Evolutionary conservation across 1,139 yeast genomes (phyloP).

Genomic region (Magnusiomyces tetraspermus): DNA sequence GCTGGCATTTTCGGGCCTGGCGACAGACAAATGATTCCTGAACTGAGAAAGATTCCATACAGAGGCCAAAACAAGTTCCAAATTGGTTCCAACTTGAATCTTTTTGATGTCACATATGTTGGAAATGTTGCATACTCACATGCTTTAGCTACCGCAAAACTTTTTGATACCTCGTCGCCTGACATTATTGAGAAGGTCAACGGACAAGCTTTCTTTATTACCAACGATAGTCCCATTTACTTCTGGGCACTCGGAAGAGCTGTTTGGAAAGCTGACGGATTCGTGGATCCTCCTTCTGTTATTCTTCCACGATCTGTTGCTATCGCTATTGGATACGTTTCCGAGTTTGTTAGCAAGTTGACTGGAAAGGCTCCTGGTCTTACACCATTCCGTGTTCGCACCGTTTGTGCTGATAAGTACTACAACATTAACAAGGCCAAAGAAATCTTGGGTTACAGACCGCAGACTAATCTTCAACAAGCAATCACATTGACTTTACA

Average conservation of each 20-base stretch:
- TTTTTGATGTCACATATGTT: constrained; percentile 96
- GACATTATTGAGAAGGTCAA: constrained; percentile 42
- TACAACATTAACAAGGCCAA: constrained; percentile 90
- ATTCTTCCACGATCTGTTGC: constrained; percentile 68
- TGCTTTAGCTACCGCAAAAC: constrained; percentile 75
- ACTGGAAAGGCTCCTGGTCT: constrained; percentile 82
- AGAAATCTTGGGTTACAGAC: constrained; percentile 62
- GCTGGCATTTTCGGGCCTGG: constrained; percentile 99
- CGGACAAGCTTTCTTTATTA: constrained; percentile 82
- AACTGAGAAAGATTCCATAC: constrained; percentile 71
- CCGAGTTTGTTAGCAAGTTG: constrained; percentile 61
- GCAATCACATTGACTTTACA: constrained; percentile 75
- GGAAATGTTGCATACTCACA: constrained; percentile 99
- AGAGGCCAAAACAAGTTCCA: constrained; percentile 87
- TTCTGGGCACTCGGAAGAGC: constrained; percentile 97
- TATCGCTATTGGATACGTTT: constrained; percentile 65
- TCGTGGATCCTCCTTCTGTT: constrained; percentile 58
- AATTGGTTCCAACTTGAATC: constrained; percentile 83
- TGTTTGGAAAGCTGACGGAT: constrained; percentile 95
- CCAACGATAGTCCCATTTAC: constrained; percentile 91
- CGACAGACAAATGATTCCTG: constrained; percentile 93
- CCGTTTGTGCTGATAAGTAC: constrained; percentile 91
- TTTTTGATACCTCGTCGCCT: constrained; percentile 40
- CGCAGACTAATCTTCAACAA: constrained; percentile 69
- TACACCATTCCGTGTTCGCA: constrained; percentile 88